A percentile compares a stretch with the other conserved stretches of the same genome.
Conservation (phyloP, 1,284 basidiomycete species). For the Abortiporus biennis region DNA sequence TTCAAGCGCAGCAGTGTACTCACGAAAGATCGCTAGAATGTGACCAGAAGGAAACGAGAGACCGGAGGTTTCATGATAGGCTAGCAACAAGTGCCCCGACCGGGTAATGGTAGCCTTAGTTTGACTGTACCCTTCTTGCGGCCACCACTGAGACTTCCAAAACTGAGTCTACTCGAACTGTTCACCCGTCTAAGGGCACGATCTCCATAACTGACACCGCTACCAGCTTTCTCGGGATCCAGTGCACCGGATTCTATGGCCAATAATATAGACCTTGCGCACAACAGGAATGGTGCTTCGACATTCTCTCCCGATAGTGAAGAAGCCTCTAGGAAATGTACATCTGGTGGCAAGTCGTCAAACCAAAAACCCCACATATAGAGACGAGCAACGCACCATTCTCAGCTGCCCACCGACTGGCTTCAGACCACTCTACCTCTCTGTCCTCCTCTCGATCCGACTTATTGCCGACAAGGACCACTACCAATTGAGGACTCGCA, state of each 20-base stretch:
- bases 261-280: constrained; percentile 87
- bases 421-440: constrained; percentile 93
- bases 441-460: constrained; percentile 90
- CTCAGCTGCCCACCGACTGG: constrained; percentile 90
- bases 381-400: constrained; percentile 69
- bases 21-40: too few species aligned
- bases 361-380: too few species aligned
- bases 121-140: constrained; percentile 53
- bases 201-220: constrained; percentile 95
- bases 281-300: constrained; percentile 87
- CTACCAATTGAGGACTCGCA: constrained; percentile 83
- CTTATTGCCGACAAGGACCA: constrained; percentile 94
- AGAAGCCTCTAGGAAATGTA: constrained; percentile 91
- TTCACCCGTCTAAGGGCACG: constrained; percentile 83
- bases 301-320: constrained; percentile 92
- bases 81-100: constrained; percentile 31
- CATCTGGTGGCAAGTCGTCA: constrained; percentile 41
- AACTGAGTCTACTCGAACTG: constrained; percentile 76
- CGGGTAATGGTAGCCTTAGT: constrained; percentile 53
- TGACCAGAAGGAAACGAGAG: too few species aligned
- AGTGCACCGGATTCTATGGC: constrained; percentile 88
- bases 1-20: too few species aligned
- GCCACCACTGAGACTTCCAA: constrained; percentile 65
- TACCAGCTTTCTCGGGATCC: constrained; percentile 90
- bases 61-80: too few species aligned